Evolutionary conservation across 139 green algal genomes (phyloP).

Genomic region (Eudorina sp.): DNA sequence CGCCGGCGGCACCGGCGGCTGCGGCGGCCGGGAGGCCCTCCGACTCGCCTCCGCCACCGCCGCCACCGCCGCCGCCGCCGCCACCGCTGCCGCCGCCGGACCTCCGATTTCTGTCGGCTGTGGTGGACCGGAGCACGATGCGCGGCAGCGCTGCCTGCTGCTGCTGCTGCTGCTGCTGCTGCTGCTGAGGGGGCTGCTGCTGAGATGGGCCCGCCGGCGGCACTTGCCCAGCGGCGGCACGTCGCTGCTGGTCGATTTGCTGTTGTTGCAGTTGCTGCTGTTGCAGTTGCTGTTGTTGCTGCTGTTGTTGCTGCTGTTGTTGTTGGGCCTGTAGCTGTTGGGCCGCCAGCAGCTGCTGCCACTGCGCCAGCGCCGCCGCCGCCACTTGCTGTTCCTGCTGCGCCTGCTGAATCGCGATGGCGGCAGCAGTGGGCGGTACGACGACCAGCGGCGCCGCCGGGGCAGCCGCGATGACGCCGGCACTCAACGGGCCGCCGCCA

Average conservation of each 20-base stretch:
- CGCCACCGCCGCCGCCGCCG: background rate
- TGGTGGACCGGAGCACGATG: background rate
- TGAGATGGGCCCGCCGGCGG: no score
- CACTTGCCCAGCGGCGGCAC: no score
- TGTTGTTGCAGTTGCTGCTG: background rate
- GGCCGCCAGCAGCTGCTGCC: constrained; percentile 20
- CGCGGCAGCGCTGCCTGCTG: background rate
- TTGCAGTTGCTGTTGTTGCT: background rate
- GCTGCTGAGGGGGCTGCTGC: background rate
- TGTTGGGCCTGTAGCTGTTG: background rate
- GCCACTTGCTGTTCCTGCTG: constrained; percentile 4
- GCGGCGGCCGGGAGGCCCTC: background rate
- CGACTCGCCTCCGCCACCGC: background rate
- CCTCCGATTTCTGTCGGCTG: background rate
- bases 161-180: background rate
- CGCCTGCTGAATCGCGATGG: constrained; percentile 26
- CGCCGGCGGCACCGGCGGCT: background rate
- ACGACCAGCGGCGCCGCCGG: background rate
- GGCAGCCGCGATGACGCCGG: no score
- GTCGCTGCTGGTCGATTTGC: no score
- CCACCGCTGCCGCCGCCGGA: background rate
- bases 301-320: background rate
- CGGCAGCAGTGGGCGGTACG: constrained; percentile 18
- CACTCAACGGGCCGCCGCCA: background rate
- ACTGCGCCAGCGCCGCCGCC: constrained; percentile 5